Base-by-base conservation (phyloP, 23 red algal species). In the Gracilaria gracilis region DNA sequence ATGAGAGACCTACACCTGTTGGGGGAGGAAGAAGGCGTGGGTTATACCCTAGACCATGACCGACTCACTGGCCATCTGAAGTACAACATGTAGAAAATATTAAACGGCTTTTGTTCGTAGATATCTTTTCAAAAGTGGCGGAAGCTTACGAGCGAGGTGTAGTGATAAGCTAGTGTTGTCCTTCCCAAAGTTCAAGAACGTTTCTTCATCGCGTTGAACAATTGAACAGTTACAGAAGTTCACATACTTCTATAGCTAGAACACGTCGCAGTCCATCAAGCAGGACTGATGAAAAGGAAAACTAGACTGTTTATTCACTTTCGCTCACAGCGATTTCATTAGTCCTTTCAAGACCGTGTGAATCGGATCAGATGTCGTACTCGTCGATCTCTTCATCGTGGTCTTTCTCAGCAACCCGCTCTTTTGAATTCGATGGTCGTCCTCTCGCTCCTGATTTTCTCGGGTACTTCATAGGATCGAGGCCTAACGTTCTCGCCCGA, bases 401-500 rank as follows among this genome's bases (percentile, higher is more conserved):
- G 34, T 75, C 32, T 23, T 19, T n/a, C 24, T 88, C 84, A 0
- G 14, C 25, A 54, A 66, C 27, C 14, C 64, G 24, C 9, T 88
- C 84, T 16, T 31, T 32, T 16, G 61, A 48, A 12, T 50, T 25
- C 25, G 24, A 37, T 59, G 38, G 37, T 61, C 54, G 27, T 57
- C 66, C 84, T 59, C 48, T 51, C 51, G 17, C 46, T 16, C 53
- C 51, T 76, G 37, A 20, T 21, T 32, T 44, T 16, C 15, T 75
- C 3, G 87, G 74, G 47, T 80, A 90, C 75, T 80, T 90, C 14
- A 24, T 35, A 46, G 75, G 75, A 79, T 90, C 36, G 0, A 79
- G 46, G n/a, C 57, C 57, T 34, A 90, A 57, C 12, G 87, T 90
- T 48, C 87, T 79, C 0, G 87, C 87, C 11, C 87, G 71, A 81